Conservation (phyloP, 768 basidiomycete genomes). For the Flagelloscypha sp. region DNA sequence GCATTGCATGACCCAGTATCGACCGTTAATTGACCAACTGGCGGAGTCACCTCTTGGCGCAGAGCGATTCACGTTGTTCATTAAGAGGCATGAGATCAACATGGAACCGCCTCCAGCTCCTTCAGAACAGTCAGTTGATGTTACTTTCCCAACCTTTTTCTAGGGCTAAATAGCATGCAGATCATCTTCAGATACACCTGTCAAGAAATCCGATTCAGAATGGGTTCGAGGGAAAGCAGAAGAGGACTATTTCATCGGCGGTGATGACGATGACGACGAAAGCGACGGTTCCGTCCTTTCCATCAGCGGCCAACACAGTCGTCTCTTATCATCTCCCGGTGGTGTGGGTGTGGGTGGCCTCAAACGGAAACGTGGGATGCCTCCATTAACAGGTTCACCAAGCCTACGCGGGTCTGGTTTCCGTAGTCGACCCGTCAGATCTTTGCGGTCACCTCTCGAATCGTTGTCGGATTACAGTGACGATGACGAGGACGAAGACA, state of each 20-base stretch:
- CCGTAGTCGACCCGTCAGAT: constrained; percentile 31
- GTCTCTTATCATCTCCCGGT: constrained; percentile 25
- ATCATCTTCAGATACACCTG: constrained; percentile 23
- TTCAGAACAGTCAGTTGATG: constrained; percentile 40
- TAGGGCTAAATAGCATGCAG: constrained; percentile 6
- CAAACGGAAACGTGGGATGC: constrained; percentile 53
- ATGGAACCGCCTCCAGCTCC: constrained; percentile 63
- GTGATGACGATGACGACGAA: constrained; percentile 67
- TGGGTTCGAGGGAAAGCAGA: constrained; percentile 66
- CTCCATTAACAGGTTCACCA: constrained; percentile 30
- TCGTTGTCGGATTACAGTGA: constrained; percentile 74
- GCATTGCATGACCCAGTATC: constrained; percentile 75
- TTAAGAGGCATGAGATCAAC: constrained; percentile 87
- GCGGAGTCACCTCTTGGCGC: constrained; percentile 52
- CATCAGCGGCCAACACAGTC: constrained; percentile 28
- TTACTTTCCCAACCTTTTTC: constrained; percentile 24
- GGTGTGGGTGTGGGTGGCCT: constrained; percentile 28
- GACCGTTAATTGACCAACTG: constrained; percentile 55
- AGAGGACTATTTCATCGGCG: constrained; percentile 89
- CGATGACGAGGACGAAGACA: constrained; percentile 52
- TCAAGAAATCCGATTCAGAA: constrained; percentile 34
- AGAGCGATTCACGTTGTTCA: constrained; percentile 62
- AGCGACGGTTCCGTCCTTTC: constrained; percentile 23
- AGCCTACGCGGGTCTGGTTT: constrained; percentile 7
- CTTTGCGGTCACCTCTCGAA: constrained; percentile 45